Evolutionary conservation across 140 eudicot genomes (phyloP).

Genomic region (Eryngium alpinum): DNA sequence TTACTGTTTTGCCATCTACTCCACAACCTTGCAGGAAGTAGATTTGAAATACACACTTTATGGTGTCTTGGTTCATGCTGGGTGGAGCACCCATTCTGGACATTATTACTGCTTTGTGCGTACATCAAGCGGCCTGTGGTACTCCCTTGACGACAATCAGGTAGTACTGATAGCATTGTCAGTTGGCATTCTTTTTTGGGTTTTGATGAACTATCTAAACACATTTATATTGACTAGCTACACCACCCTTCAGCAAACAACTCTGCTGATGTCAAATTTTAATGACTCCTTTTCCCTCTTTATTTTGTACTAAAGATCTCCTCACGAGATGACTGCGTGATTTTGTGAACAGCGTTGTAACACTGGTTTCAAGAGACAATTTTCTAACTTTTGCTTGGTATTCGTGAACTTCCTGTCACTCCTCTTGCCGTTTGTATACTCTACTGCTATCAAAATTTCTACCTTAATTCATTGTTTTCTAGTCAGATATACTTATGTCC

Average conservation of each 20-base stretch:
- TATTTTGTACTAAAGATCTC: not conserved
- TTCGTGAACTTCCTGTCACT: not conserved
- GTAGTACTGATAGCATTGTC: conserved; percentile 31
- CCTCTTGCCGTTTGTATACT: not conserved
- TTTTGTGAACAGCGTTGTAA: not conserved
- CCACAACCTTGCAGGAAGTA: conserved; percentile 54
- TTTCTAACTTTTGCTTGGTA: not conserved
- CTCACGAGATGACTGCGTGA: not conserved
- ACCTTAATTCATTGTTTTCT: not conserved
- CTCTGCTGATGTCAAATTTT: not conserved
- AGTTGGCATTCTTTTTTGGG: not conserved
- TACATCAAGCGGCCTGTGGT: conserved; percentile 93
- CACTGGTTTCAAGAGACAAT: not conserved
- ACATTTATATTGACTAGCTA: not conserved
- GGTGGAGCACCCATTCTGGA: conserved; percentile 98
- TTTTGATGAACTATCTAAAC: not conserved
- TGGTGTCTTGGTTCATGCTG: conserved; percentile 98
- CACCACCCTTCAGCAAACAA: not conserved
- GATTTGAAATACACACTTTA: conserved; percentile 86
- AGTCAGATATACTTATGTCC: not conserved
- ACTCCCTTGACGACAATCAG: conserved; percentile 87
- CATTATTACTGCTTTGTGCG: conserved; percentile 93
- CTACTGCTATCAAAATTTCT: not conserved
- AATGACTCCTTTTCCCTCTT: not conserved
- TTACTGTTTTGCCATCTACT: not conserved